phyloP scores from a whole-genome alignment of 2,329 filamentous ascomycete species.

The Claviceps humidiphila region DNA sequence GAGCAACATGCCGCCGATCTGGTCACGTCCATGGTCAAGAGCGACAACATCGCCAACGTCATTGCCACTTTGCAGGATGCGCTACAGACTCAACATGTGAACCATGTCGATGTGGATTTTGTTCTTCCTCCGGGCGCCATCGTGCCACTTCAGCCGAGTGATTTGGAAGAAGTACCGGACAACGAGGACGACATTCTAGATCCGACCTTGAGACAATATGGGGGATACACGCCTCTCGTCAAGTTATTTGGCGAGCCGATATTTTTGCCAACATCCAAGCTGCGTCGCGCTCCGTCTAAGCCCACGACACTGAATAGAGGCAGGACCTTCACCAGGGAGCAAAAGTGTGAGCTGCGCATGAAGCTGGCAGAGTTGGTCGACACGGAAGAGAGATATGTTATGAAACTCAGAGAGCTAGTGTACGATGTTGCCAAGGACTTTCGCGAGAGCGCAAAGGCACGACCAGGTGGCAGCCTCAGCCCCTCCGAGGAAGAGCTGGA shows the following conservation, averaged over 20 bases:
- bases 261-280: slow-evolving; percentile 73
- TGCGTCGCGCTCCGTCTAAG: slow-evolving; percentile 77
- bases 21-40: slow-evolving; percentile 69
- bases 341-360: slow-evolving; percentile 73
- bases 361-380: slow-evolving; percentile 85
- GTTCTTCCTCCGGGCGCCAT: slow-evolving; percentile 71
- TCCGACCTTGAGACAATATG: slow-evolving; percentile 56
- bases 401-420: slow-evolving; percentile 74
- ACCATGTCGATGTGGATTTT: slow-evolving; percentile 77
- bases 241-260: slow-evolving; percentile 70
- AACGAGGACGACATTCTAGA: slow-evolving; percentile 55
- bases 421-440: slow-evolving; percentile 71
- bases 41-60: slow-evolving; percentile 63
- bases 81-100: slow-evolving; percentile 68
- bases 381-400: slow-evolving; percentile 88
- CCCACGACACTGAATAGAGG: slow-evolving; percentile 68
- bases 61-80: slow-evolving; percentile 61
- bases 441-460: slow-evolving; percentile 51
- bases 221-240: slow-evolving; percentile 62
- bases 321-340: slow-evolving; percentile 63
- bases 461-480: slow-evolving; percentile 48
- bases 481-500: slow-evolving; percentile 60
- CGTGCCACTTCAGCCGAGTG: slow-evolving; percentile 45
- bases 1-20: slow-evolving; percentile 89
- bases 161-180: slow-evolving; percentile 44